Evolutionary conservation across 306 rosid genomes (phyloP).

Genomic region (Quercus gilva): DNA sequence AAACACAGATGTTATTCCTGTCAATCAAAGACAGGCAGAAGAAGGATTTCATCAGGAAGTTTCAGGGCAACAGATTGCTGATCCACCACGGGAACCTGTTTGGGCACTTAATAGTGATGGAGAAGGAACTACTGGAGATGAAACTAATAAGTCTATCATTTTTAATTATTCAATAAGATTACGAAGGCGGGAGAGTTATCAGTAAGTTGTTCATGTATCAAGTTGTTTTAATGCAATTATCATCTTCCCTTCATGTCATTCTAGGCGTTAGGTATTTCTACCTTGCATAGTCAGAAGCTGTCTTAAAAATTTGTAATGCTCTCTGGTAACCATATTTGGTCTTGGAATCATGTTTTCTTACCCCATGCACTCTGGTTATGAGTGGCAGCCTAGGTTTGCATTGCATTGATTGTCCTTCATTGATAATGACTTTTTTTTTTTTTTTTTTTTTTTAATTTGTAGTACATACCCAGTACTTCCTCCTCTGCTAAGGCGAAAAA

Average conservation of each 20-base stretch:
- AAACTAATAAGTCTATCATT: conserved; percentile 18
- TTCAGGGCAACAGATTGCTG: conserved; percentile 19
- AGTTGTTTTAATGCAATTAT: neutral
- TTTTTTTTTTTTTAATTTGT: conserved; percentile 29
- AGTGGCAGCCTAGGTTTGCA: neutral
- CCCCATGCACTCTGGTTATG: neutral
- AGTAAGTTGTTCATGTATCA: conserved; percentile 39
- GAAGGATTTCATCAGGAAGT: conserved; percentile 23
- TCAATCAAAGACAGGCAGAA: conserved; percentile 23
- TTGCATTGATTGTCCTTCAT: neutral
- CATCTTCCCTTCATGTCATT: conserved; percentile 4
- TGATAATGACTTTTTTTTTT: conserved; percentile 1
- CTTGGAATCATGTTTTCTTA: neutral
- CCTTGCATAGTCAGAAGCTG: conserved; percentile 13
- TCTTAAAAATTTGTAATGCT: neutral
- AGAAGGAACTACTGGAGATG: conserved; percentile 30
- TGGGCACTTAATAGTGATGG: conserved; percentile 25
- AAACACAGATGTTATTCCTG: conserved; percentile 10
- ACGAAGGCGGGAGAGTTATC: conserved; percentile 6
- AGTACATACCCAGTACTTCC: conserved; percentile 35
- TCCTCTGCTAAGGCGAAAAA: conserved; percentile 35
- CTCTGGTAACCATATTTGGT: neutral
- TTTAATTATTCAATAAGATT: conserved; percentile 31
- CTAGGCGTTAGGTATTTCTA: conserved; percentile 6
- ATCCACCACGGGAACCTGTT: conserved; percentile 18